Conservation (phyloP, 2,329 filamentous ascomycete genomes). For the Botrytis galanthina region DNA sequence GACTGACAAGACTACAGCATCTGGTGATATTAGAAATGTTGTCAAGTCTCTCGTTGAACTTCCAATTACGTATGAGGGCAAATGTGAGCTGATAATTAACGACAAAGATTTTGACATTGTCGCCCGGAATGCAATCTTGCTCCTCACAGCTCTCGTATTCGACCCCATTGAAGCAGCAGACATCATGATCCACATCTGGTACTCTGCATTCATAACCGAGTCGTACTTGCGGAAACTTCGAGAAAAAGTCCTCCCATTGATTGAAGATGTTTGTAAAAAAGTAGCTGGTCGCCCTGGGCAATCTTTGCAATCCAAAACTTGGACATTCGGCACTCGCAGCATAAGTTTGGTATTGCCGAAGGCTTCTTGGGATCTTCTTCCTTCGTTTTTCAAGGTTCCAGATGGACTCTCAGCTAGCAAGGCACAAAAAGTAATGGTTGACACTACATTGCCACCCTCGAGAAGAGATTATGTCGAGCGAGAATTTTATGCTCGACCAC, state of each 20-base stretch:
- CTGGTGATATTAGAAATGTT: constrained; percentile 46
- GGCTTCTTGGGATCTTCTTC: constrained; percentile 37
- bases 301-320: constrained; percentile 18
- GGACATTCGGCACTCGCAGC: constrained; percentile 4
- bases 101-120: constrained; percentile 25
- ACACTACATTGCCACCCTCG: constrained; percentile 34
- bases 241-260: neutral
- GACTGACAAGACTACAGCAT: constrained; percentile 27
- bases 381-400: constrained; percentile 34
- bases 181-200: constrained; percentile 19
- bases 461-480: constrained; percentile 40
- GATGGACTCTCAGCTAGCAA: constrained; percentile 28
- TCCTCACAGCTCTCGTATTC: constrained; percentile 11
- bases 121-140: constrained; percentile 8
- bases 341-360: constrained; percentile 11
- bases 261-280: constrained; percentile 6
- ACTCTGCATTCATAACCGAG: constrained; percentile 12
- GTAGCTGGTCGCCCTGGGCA: neutral
- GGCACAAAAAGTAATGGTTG: constrained; percentile 34
- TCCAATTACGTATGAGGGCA: constrained; percentile 24
- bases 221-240: neutral
- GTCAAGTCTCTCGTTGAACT: constrained; percentile 35
- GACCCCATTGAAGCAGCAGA: neutral
- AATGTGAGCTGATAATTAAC: constrained; percentile 40
- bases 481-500: constrained; percentile 31